Conservation (phyloP, 345 rosid genomes). For the Eucalyptus sideroxylon region DNA sequence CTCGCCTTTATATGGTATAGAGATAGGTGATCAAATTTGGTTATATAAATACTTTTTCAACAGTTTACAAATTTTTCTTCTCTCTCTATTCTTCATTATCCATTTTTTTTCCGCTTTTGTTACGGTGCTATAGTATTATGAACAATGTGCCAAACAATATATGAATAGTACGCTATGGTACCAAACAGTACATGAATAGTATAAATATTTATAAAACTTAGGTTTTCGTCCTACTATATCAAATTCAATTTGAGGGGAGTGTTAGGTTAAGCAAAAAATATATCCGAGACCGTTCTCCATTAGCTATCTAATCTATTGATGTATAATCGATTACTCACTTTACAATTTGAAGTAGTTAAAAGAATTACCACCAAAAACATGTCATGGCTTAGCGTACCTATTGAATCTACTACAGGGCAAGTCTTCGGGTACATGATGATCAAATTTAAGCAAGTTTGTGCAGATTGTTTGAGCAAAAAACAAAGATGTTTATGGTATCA, state of each 20-base stretch:
- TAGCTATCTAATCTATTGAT: neutral
- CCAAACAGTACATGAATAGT: no score
- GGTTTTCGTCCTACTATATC: neutral
- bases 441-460: neutral
- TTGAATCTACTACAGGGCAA: neutral
- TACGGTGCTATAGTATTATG: no score
- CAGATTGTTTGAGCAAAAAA: neutral
- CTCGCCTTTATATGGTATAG: no score
- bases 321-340: neutral
- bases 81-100: no score
- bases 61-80: no score
- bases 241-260: neutral
- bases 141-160: fast-evolving
- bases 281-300: neutral
- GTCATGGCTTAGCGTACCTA: neutral
- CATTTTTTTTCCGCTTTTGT: no score
- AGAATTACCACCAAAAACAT: neutral
- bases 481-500: neutral
- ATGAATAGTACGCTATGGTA: no score
- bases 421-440: neutral
- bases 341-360: neutral
- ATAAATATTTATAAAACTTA: neutral
- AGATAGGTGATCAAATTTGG: no score
- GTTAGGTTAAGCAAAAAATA: neutral
- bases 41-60: no score